Base-by-base conservation (phyloP, 805 yeast genomes). In the Kodamaea neixiangensis region DNA sequence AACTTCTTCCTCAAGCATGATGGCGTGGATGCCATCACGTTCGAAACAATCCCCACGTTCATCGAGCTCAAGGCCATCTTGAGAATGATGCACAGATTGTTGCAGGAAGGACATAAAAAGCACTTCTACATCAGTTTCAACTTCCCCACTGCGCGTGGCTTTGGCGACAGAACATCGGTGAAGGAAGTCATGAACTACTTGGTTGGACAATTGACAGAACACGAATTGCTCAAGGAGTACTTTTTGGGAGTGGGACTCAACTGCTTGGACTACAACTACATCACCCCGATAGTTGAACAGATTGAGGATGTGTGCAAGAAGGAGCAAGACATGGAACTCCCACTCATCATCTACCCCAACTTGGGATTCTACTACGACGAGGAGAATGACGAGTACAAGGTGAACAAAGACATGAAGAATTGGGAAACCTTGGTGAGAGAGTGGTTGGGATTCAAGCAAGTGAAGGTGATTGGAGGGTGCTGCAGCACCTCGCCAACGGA, bases 21-120 rank as follows among this genome's bases (percentile, higher is more conserved):
- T 0, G 64, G 74, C 2, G 76, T 83, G 7, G 90, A 85, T 55
- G 50, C 82, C 5, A 68, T 88, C 18, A 85, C 82, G 0, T 72
- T 87, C 51, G 96, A 89, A 63, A 89, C 96, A 0, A 76, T 88
- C 13, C 94, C 96, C 1, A 79, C 75, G 45, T 62, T 79, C 15
- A 60, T 60, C 37, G 96, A 89, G 65, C 59, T 85, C 35, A 69
- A 75, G 57, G 81, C 76, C 1, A 60, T 87, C 7, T 54, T 79
- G 7, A 63, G 72, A 19, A 54, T 82, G 53, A 52, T 81, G 59
- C 66, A 63, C 18, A 61, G 58, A 18, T 47, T 71, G 11, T 56
- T 59, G 34, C 47, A 29, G 15, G 46, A 51, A 6, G 48, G 55
- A 1, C 33, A 47, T 29, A 49, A 46, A 1, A 74, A 77, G 51